Evolutionary conservation across 257 asterid species (phyloP).

Genomic region (Craterostigma plantagineum): DNA sequence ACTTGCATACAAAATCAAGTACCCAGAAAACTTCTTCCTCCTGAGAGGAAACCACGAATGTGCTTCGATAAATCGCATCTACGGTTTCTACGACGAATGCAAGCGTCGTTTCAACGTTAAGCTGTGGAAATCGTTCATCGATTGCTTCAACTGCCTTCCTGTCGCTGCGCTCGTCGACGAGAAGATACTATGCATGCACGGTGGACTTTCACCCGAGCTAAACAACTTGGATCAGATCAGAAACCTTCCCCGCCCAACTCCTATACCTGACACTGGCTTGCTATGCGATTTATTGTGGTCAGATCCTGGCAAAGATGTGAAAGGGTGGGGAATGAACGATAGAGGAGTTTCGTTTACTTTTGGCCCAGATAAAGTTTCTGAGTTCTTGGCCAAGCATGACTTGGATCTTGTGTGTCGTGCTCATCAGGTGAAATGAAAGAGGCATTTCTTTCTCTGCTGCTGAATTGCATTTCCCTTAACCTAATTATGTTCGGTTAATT

Average conservation of each 20-base stretch:
- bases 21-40: slow-evolving; percentile 39
- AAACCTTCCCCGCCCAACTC: slow-evolving; percentile 40
- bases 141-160: slow-evolving; percentile 42
- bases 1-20: slow-evolving; percentile 43
- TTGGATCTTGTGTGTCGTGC: slow-evolving; percentile 53
- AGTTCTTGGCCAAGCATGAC: slow-evolving; percentile 33
- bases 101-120: slow-evolving; percentile 43
- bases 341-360: slow-evolving; percentile 49
- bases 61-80: slow-evolving; percentile 40
- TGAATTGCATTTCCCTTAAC: too few relatives aligned
- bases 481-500: not conserved
- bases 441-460: too few relatives aligned
- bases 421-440: slow-evolving; percentile 27
- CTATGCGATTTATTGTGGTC: slow-evolving; percentile 50
- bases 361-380: slow-evolving; percentile 43
- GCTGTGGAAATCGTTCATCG: slow-evolving; percentile 47
- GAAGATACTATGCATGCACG: slow-evolving; percentile 50
- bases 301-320: slow-evolving; percentile 40
- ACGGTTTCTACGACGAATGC: slow-evolving; percentile 46
- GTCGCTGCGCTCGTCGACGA: slow-evolving; percentile 46
- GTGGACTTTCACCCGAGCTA: slow-evolving; percentile 48
- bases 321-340: slow-evolving; percentile 59
- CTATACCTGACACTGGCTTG: slow-evolving; percentile 41
- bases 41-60: slow-evolving; percentile 51
- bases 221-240: slow-evolving; percentile 31